Base-by-base conservation (phyloP, 176 grass and related monocot genomes). In the Triticum timopheevii region DNA sequence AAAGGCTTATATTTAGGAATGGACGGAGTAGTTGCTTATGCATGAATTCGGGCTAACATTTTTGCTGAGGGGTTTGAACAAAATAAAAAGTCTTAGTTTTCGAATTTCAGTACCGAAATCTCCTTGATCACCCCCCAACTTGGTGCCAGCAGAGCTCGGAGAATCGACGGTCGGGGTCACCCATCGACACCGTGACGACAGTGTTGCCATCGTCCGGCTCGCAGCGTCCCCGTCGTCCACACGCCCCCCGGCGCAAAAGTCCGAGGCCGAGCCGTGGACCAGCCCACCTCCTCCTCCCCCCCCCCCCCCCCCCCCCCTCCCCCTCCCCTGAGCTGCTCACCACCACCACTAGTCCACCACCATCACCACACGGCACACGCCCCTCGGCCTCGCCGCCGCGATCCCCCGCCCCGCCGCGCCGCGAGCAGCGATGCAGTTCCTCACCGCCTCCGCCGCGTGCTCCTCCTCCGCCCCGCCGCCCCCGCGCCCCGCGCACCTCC, bases 381-480 rank as follows among this genome's bases (percentile, higher is more conserved):
- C 50, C 76, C 58, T 10, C 74, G 80, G 19, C 74, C 17, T 4
- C 36, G 54, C 62, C 74, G 68, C 63, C 34, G 74, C 84, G 58
- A 82, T 87, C 65, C 69, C 77, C 22, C 54, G 15, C 15, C 49
- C 16, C 6, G 8, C 71, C 30, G 34, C 23, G 38, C 28, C 15
- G 15, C 17, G 16, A 68, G 6, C 39, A 16, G 12, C 17, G 86
- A 89, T 89, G 87, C 90, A 88, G 68, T 80, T 83, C 82, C 86
- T 89, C 65, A 79, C 44, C 22, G 40, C 65, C 69, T 63, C 89
- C 47, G 44, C 70, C 34, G 69, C 69, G 8, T 65, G 24, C 56
- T 34, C 83, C 35, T 52, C 85, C 52, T 27, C 59, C 42, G 8
- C 85, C 3, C n/a, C 86, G 24, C 69, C 71, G 61, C 64, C 27